These are phyloP conservation scores for Haplosporangium gracile DNA, from an alignment of 192 early-diverging fungal species.

Conservation along the genomic window DNA sequence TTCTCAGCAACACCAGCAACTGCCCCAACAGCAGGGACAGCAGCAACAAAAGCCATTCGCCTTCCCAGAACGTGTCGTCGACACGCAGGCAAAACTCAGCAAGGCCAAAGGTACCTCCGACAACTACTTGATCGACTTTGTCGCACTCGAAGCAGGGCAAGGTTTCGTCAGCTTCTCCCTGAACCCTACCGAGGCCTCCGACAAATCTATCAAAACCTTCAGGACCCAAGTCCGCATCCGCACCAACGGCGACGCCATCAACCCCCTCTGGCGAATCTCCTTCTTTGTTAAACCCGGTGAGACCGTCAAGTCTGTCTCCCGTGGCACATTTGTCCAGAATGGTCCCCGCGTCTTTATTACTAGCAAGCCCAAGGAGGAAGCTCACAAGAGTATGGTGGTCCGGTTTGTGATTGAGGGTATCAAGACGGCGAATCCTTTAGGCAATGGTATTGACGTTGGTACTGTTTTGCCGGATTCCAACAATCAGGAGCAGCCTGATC, in stretches of 20 bases:
- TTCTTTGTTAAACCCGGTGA: slow-evolving; percentile 44
- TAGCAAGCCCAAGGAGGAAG: slow-evolving; percentile 29
- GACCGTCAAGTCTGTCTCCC: slow-evolving; percentile 5
- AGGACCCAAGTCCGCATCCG: slow-evolving; percentile 52
- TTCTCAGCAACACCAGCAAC: neutral
- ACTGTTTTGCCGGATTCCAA: neutral
- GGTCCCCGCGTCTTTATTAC: slow-evolving; percentile 21
- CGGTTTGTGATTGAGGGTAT: slow-evolving; percentile 50
- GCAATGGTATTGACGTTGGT: neutral
- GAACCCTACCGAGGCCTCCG: neutral
- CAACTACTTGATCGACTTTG: slow-evolving; percentile 46
- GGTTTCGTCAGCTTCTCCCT: slow-evolving; percentile 19
- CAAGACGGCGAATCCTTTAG: neutral
- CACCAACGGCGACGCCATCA: slow-evolving; percentile 31
- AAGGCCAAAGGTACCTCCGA: neutral
- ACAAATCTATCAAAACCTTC: neutral
- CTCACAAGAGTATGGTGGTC: slow-evolving; percentile 32
- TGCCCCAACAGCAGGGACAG: neutral
- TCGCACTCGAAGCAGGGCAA: slow-evolving; percentile 21
- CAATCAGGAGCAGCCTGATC: neutral
- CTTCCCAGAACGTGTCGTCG: neutral
- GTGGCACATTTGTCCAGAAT: slow-evolving; percentile 21
- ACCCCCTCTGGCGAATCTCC: slow-evolving; percentile 29
- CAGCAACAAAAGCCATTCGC: neutral
- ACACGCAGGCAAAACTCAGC: neutral